Evolutionary conservation across 192 early-diverging fungal species (phyloP), one percentile per base, ranked within the genome.

Genomic region (Rhizoclosmatium globosum): DNA sequence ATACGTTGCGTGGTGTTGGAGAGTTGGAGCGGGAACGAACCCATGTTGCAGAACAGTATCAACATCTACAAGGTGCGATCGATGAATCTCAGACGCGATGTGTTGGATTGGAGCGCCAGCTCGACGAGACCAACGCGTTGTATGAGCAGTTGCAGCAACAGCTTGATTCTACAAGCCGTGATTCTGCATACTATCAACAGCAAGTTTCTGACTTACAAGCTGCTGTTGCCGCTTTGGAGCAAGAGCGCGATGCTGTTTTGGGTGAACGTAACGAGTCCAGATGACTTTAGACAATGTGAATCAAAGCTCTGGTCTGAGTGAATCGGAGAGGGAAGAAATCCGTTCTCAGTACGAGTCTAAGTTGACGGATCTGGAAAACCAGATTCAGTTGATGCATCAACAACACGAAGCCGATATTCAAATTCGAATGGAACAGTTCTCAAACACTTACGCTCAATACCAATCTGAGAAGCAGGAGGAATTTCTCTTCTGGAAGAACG

Each of bases 161-260:
- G 23, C 9, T 62, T 13, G 72, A 59, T 13, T 4, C 41, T 19
- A 7, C n/a, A 19, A 7, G 4, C 15, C 59, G 38, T 11, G 72
- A 74, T 46, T 31, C 9, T 21, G 72, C 59, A 17, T 44, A 74
- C 19, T 74, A 62, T n/a, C 72, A 64, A 43, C 57, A 64, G 13
- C 59, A 74, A 45, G 23, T 44, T 47, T 7, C 41, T 47, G 47
- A 76, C 21, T 50, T 76, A 7, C 60, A 67, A 47, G 43, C 31
- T 31, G 46, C 47, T n/a, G 11, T 66, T 64, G 13, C 61, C n/a
- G 11, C 39, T 47, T 4, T 59, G n/a, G 47, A 76, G 41, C 59
- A 56, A 21, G 64, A n/a, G 11, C 21, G 64, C 4, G 74, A 67
- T 11, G 15, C 57, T 6, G 21, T 42, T 17, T 11, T 64, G 19